Evolutionary conservation across 192 early-diverging fungal genomes (phyloP).

Genomic region (Coemansia sp.): DNA sequence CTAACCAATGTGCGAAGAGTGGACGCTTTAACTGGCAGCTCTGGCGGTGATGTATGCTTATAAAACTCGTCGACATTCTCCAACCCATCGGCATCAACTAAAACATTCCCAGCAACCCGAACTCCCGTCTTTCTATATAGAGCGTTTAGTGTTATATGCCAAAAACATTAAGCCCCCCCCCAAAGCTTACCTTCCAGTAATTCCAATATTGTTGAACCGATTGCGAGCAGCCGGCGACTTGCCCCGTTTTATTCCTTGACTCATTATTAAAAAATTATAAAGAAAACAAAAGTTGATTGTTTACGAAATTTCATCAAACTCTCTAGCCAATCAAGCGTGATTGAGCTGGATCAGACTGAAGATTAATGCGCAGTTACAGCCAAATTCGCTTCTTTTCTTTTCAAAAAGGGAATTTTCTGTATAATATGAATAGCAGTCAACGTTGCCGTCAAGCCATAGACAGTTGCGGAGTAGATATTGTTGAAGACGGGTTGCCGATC

Average conservation of each 20-base stretch:
- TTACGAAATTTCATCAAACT: too few species aligned
- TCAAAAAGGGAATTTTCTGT: too few species aligned
- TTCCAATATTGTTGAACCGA: slow-evolving; percentile 10
- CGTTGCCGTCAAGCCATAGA: slow-evolving; percentile 12
- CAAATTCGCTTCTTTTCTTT: too few species aligned
- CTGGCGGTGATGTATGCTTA: slow-evolving; percentile 33
- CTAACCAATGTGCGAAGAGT: slow-evolving; percentile 37
- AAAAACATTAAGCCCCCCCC: too few species aligned
- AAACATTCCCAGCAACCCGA: slow-evolving; percentile 35
- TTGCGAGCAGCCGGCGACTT: slow-evolving; percentile 8
- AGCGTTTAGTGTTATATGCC: neutral
- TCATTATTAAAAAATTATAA: neutral
- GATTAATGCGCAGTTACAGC: too few species aligned
- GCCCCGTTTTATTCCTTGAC: slow-evolving; percentile 1
- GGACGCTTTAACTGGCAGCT: neutral
- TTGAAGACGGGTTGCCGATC: slow-evolving; percentile 1
- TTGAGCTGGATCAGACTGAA: too few species aligned
- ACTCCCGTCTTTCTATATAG: slow-evolving; percentile 41
- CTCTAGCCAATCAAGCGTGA: too few species aligned
- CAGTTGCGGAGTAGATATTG: slow-evolving; percentile 28
- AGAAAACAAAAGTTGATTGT: neutral
- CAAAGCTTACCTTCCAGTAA: slow-evolving; percentile 8
- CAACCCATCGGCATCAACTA: slow-evolving; percentile 39
- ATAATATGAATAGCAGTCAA: slow-evolving; percentile 1
- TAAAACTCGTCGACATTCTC: slow-evolving; percentile 52